Percentiles rank a stretch among this genome's conserved stretches.
Evolutionary conservation across 2,329 filamentous ascomycete genomes (phyloP).

Genomic region (Epichloe gansuensis): DNA sequence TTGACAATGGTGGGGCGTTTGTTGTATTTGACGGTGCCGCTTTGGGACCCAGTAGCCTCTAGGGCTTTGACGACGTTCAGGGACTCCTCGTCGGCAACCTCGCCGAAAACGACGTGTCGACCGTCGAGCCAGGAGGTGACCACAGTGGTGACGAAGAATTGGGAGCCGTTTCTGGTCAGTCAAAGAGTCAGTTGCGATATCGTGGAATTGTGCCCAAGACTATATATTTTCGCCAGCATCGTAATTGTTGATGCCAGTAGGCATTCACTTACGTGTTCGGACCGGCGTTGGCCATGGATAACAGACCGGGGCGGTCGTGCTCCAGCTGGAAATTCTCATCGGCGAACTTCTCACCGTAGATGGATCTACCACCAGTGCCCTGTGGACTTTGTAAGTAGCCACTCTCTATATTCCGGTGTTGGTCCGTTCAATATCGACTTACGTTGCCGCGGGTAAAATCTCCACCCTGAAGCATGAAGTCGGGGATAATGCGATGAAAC

Average conservation of each 20-base stretch:
- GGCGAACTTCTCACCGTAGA: slow-evolving; percentile 88
- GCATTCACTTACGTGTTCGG: slow-evolving; percentile 63
- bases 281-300: slow-evolving; percentile 94
- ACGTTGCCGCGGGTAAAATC: slow-evolving; percentile 91
- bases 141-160: slow-evolving; percentile 96
- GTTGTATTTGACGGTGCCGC: slow-evolving; percentile 42
- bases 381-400: slow-evolving; percentile 30
- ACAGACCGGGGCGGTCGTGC: slow-evolving; percentile 64
- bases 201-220: neutral
- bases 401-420: neutral
- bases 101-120: slow-evolving; percentile 77
- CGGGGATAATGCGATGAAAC: slow-evolving; percentile 87
- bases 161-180: slow-evolving; percentile 71
- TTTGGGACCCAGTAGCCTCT: slow-evolving; percentile 46
- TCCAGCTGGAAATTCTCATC: slow-evolving; percentile 80
- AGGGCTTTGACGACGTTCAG: slow-evolving; percentile 46
- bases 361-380: slow-evolving; percentile 86
- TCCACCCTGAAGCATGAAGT: slow-evolving; percentile 94
- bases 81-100: slow-evolving; percentile 44
- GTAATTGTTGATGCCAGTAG: neutral
- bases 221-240: neutral
- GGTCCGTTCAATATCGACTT: slow-evolving; percentile 25
- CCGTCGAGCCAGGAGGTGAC: slow-evolving; percentile 75
- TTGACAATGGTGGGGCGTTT: slow-evolving; percentile 47
- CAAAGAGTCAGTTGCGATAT: neutral